Evolutionary conservation across 345 rosid genomes (phyloP).

Genomic region (Lepidium aucheri): DNA sequence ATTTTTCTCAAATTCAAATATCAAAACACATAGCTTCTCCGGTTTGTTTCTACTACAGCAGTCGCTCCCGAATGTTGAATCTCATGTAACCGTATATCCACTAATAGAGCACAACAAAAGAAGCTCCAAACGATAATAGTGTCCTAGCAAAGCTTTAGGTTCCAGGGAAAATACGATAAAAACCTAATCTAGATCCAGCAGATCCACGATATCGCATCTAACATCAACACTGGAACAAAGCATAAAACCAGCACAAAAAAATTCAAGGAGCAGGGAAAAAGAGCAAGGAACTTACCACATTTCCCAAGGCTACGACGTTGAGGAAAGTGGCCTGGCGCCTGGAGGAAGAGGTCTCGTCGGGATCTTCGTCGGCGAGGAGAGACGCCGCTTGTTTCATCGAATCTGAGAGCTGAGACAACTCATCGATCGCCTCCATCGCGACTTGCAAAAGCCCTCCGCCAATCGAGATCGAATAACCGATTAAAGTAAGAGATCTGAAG

Average conservation of each 20-base stretch:
- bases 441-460: constrained; percentile 1
- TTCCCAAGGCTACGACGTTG: constrained; percentile 80
- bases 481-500: constrained; percentile 24
- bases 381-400: constrained; percentile 80
- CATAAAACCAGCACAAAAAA: neutral
- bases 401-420: constrained; percentile 78
- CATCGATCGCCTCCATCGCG: constrained; percentile 94
- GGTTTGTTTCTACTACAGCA: neutral
- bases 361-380: constrained; percentile 89
- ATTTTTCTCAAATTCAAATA: neutral
- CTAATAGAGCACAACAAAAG: neutral
- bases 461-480: constrained; percentile 13
- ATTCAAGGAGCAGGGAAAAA: neutral
- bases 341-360: constrained; percentile 57
- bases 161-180: neutral
- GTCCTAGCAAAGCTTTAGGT: neutral
- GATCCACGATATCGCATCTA: constrained; percentile 18
- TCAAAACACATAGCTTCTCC: constrained; percentile 4
- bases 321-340: constrained; percentile 69
- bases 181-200: constrained; percentile 27
- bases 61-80: neutral
- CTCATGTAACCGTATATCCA: neutral
- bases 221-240: neutral
- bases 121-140: neutral
- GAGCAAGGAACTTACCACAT: constrained; percentile 57